Base-by-base conservation (phyloP, 345 rosid species). In the Pugionium cornutum region DNA sequence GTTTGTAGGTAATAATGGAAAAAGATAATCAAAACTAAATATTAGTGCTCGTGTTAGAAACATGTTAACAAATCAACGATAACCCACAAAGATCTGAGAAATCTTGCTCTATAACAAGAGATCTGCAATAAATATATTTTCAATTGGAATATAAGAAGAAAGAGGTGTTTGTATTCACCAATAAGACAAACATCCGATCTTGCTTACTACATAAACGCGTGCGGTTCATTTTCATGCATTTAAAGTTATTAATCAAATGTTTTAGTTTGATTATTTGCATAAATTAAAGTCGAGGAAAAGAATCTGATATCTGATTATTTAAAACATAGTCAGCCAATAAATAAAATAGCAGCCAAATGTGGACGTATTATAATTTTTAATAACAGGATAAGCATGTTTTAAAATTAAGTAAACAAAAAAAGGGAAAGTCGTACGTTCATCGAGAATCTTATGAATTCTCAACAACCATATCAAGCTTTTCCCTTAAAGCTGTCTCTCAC, bases 391-490 rank as follows among this genome's bases (percentile, higher is more conserved):
- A 41, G 31, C 9, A 7, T 27, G 1, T 0, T 50, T 30, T 4
- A 31, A 63, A 31, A 40, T 6, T 29, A 63, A 30, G 9, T 25
- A 45, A 53, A 34, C 7, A 41, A 10, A 33, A 5, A 6, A 42
- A 51, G 44, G 35, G 2, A 44, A 43, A 66, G 53, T 66, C 69
- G 53, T 34, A 44, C 61, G 70, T 66, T 53, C 28, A 44, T 44
- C 36, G 46, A 66, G 18, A 18, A 54, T 53, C 70, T 55, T 66
- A 28, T 34, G 42, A 53, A 44, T 45, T 44, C 70, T 44, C 36
- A 54, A 54, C 62, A 54, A 54, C 70, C 62, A 66, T 29, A 55
- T 66, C 9, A 29, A 36, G 70, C 30, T 44, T 33, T 53, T 32
- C 5, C 50, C 45, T 54, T 34, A 10, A 49, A 49, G 47, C 8